phyloP scores from a whole-genome alignment of 352 stramenopile genomes.

The Globisporangium mamillatum region DNA sequence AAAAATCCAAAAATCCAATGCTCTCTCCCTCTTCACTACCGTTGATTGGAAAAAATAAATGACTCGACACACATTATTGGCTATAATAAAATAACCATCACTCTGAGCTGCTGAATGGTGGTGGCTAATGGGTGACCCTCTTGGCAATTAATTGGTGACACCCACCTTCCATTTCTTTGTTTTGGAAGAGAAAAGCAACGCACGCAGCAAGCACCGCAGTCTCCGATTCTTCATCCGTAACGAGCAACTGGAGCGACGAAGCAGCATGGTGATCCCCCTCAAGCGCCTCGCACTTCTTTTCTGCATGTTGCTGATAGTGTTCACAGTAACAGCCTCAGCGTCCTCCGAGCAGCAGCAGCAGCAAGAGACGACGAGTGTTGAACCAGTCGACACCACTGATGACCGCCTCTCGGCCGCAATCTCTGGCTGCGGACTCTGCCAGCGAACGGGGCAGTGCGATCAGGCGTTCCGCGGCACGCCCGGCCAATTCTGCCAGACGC shows the following conservation, averaged over 20 bases:
- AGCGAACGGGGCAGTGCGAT: constrained; percentile 57
- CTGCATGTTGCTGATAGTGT: background rate
- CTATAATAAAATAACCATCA: background rate
- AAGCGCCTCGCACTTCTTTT: background rate
- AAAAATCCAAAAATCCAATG: background rate
- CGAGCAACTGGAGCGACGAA: background rate
- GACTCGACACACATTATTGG: background rate
- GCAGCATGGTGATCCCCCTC: background rate
- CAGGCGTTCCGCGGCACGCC: constrained; percentile 54
- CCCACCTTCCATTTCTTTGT: background rate
- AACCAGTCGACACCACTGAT: constrained; percentile 23
- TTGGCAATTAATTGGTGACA: background rate
- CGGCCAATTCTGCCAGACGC: constrained; percentile 62
- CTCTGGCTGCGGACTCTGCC: constrained; percentile 59
- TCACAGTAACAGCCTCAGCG: background rate
- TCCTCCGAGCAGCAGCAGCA: constrained; percentile 5
- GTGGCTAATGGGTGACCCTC: too few relatives aligned
- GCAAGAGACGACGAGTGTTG: constrained; percentile 2
- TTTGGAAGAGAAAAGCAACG: background rate
- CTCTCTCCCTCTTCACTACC: background rate
- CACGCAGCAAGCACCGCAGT: background rate
- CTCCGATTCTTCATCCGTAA: background rate
- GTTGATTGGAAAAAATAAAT: background rate
- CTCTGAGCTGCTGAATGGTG: background rate
- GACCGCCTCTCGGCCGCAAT: constrained; percentile 46